phyloP scores from a whole-genome alignment of 257 asterid species.

The Primulina tabacum region DNA sequence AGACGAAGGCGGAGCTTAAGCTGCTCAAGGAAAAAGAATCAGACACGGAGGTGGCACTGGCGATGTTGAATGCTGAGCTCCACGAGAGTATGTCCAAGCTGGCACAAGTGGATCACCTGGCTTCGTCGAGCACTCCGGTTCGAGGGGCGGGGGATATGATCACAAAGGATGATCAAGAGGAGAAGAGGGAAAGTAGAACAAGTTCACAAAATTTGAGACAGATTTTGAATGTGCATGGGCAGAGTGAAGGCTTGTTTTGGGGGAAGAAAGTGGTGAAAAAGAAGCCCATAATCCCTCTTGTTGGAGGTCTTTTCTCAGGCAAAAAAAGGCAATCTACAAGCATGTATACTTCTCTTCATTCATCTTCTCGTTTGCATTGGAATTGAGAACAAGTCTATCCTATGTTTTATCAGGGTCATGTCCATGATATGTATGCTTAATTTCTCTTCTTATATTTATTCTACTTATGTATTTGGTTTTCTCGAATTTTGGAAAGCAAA shows the following conservation, averaged over 20 bases:
- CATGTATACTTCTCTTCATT: conserved; percentile 49
- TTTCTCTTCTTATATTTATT: too few species aligned
- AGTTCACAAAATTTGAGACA: conserved; percentile 42
- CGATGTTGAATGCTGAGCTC: conserved; percentile 77
- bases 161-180: conserved; percentile 28
- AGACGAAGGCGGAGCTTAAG: conserved; percentile 62
- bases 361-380: conserved; percentile 40
- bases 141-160: background rate
- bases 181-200: conserved; percentile 24
- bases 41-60: conserved; percentile 70
- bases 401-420: too few species aligned
- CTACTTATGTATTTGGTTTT: too few species aligned
- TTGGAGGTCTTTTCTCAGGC: conserved; percentile 61
- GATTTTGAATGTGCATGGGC: conserved; percentile 39
- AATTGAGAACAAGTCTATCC: conserved; percentile 19
- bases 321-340: conserved; percentile 48
- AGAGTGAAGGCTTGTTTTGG: conserved; percentile 26
- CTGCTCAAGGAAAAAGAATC: conserved; percentile 61
- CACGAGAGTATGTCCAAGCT: conserved; percentile 74
- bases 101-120: conserved; percentile 31
- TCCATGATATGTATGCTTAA: too few species aligned
- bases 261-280: conserved; percentile 46
- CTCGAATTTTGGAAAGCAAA: too few species aligned
- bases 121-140: conserved; percentile 16
- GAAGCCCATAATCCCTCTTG: conserved; percentile 75